Conservation (phyloP, 306 rosid species). For the Carpinus fangiana region DNA sequence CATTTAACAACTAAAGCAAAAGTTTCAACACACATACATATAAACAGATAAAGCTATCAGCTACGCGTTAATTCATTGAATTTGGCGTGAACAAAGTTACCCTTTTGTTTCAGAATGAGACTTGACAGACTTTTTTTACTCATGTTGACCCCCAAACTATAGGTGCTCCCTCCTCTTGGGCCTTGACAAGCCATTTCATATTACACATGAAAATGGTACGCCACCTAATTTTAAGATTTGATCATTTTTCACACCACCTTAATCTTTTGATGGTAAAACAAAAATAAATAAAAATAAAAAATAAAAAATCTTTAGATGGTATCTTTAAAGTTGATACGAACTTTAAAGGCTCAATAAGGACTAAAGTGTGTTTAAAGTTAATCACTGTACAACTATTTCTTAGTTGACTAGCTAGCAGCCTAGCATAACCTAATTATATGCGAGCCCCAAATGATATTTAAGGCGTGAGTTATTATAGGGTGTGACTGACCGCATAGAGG, state of each 20-base stretch:
- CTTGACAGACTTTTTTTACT: slow-evolving; percentile 1
- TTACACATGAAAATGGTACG: background rate
- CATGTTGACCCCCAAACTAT: background rate
- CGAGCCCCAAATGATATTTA: too few relatives aligned
- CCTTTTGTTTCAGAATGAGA: slow-evolving; percentile 11
- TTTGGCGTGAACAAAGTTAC: slow-evolving; percentile 8
- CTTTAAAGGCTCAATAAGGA: background rate
- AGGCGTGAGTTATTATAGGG: background rate
- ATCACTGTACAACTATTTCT: too few relatives aligned
- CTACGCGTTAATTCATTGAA: background rate
- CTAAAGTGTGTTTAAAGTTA: background rate
- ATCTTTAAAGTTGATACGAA: too few relatives aligned
- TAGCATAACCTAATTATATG: too few relatives aligned
- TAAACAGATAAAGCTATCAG: slow-evolving; percentile 4
- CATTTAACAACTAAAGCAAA: slow-evolving; percentile 30
- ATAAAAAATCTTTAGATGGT: too few relatives aligned
- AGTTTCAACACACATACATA: background rate
- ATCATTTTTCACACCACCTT: too few relatives aligned
- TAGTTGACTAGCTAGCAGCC: too few relatives aligned
- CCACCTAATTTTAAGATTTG: too few relatives aligned
- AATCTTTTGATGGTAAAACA: too few relatives aligned
- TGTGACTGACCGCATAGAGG: slow-evolving; percentile 69
- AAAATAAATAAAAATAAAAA: too few relatives aligned
- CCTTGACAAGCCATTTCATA: background rate
- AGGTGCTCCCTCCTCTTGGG: background rate